A percentile compares a stretch with the other conserved stretches of the same genome.
phyloP scores from a whole-genome alignment of 306 rosid species.

The Trifolium repens region DNA sequence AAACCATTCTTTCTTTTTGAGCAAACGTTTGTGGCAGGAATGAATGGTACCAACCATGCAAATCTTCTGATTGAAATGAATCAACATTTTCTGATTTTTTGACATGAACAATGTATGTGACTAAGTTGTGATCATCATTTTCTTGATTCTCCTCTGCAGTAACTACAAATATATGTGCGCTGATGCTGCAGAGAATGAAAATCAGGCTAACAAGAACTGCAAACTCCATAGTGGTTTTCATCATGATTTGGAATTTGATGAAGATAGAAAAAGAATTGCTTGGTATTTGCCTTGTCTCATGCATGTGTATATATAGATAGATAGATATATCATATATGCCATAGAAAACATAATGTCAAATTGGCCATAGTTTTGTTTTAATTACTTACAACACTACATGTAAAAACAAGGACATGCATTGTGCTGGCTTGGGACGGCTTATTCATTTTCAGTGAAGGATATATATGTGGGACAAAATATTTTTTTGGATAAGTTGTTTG shows the following conservation, averaged over 20 bases:
- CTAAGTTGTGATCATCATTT: constrained; percentile 7
- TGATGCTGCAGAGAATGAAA: constrained; percentile 35
- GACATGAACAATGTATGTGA: constrained; percentile 61
- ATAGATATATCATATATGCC: constrained; percentile 8
- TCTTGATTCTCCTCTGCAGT: constrained; percentile 6
- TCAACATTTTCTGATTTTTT: constrained; percentile 38
- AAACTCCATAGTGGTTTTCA: constrained; percentile 36
- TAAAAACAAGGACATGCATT: constrained; percentile 6
- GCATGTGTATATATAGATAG: constrained; percentile 37
- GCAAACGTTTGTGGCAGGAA: constrained; percentile 48
- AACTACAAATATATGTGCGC: constrained; percentile 8
- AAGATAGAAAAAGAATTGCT: background rate
- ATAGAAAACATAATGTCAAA: background rate
- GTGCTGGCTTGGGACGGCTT: constrained; percentile 36
- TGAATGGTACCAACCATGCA: constrained; percentile 60
- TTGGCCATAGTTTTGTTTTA: constrained; percentile 14
- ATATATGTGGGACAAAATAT: background rate
- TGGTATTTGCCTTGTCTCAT: constrained; percentile 7
- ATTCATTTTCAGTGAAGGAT: background rate
- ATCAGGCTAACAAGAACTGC: constrained; percentile 41
- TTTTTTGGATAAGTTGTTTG: background rate
- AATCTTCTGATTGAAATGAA: constrained; percentile 46
- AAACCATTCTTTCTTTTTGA: constrained; percentile 39
- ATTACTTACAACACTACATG: background rate
- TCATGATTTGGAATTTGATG: constrained; percentile 39